Base-by-base conservation (phyloP, 345 rosid species). In the Brassica nigra region DNA sequence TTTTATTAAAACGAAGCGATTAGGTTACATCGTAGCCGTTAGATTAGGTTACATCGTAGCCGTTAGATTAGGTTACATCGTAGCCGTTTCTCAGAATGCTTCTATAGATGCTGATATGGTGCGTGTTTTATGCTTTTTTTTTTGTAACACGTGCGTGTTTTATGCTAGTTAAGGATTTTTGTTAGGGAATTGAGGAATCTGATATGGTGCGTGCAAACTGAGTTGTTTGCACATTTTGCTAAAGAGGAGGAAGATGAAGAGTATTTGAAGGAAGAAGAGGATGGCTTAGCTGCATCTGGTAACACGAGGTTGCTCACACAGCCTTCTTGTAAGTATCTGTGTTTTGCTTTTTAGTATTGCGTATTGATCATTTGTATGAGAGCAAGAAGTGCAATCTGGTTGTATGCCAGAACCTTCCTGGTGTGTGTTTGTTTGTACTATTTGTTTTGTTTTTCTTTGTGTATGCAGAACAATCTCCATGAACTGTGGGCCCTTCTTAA, bases 211-310 rank as follows among this genome's bases (percentile, higher is more conserved):
- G 27, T 23, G 88, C 99, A 93, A 75, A 95, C 99, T 1, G 99
- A 93, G 91, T 83, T 95, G 76, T 93, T 95, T 88, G 93, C 98
- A 66, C 98, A 95, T 75, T 95, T 93, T 90, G 97, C 98, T 7
- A 95, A 95, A 83, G 98, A 93, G 87, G 99, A 95, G 86, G 99
- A 96, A 85, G 99, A 96, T 80, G 99, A 96, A 84, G 99, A 93
- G 79, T 96, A 76, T 70, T 81, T 96, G 4, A 96, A 96, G 88
- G 99, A 92, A 83, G 98, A 91, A 81, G 99, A 93, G 85, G 99
- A 83, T 83, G 92, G 91, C 73, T 81, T 90, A 68, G 71, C 90
- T 62, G 93, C 89, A 72, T 67, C 91, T 39, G 97, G 97, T 75
- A 93, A 86, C 86, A 95, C 99, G 0, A 82, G 99, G 74, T 85